Base-by-base conservation (phyloP, 345 rosid species). In the Citropsis articulata region DNA sequence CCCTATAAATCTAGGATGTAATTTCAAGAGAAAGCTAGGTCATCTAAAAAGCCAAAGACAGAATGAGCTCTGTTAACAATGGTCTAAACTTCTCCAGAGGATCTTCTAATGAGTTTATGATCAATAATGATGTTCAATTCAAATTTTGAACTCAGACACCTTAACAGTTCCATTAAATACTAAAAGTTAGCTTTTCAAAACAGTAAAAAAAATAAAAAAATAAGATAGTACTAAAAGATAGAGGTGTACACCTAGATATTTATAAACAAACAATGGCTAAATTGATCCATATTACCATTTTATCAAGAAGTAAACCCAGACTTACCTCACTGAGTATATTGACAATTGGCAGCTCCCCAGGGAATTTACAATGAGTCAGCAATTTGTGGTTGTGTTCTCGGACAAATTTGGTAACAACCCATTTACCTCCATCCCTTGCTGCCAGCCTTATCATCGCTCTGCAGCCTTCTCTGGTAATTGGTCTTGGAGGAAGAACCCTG, bases 401-500 rank as follows among this genome's bases (percentile, higher is more conserved):
- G 30, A 83, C 83, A 73, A 83, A 83, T 70, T 86, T 83, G 56
- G 88, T 85, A 30, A 83, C 88, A 50, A 77, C 65, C 86, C 88
- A 86, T 79, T 78, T 83, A 30, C 80, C 81, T 69, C 77, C 86
- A 71, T 79, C 88, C 66, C 85, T 81, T n/a, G 85, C 85, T 27
- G 88, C 88, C 69, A 83, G 66, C 78, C 86, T 85, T 75, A 85
- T 85, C 88, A 83, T 83, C 8, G 88, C 84, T 73, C 79, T 85
- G 77, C 88, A 85, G n/a, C 88, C 86, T 83, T 86, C 88, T 79
- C 88, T 85, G 1, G 86, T 83, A 73, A 81, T 35, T 31, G 86
- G 88, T 45, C 86, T 55, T 6, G 84, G 86, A 66, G 88, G 88
- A 81, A 86, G 88, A 71, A 81, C 81, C 75, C 88, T 76, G 75